phyloP scores from a whole-genome alignment of 768 basidiomycete genomes.

The Tulasnella sp. region DNA sequence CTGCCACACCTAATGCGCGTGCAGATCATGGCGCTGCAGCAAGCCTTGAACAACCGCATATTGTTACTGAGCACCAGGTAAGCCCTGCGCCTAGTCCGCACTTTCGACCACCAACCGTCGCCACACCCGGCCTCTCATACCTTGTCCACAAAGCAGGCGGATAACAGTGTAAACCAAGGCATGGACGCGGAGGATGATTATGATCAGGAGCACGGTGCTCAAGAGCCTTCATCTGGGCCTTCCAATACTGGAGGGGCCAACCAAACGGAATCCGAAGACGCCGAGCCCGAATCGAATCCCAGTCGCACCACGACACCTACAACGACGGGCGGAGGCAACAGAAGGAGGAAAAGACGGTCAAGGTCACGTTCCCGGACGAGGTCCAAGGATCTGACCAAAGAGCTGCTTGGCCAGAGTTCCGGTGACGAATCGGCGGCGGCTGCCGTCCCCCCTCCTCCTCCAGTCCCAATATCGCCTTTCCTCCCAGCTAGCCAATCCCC shows the following conservation, averaged over 20 bases:
- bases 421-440: slow-evolving; percentile 28
- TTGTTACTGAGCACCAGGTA: neutral
- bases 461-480: slow-evolving; percentile 26
- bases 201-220: slow-evolving; percentile 38
- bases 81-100: neutral
- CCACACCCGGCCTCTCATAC: neutral
- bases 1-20: slow-evolving; percentile 1
- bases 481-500: slow-evolving; percentile 34
- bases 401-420: slow-evolving; percentile 12
- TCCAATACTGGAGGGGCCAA: neutral
- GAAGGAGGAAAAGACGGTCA: slow-evolving; percentile 23
- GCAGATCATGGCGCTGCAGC: neutral
- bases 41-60: neutral
- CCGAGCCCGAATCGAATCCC: slow-evolving; percentile 41
- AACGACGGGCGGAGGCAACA: neutral
- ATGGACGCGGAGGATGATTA: slow-evolving; percentile 43
- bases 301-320: slow-evolving; percentile 28
- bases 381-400: slow-evolving; percentile 25
- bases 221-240: neutral
- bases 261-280: slow-evolving; percentile 33
- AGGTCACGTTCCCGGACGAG: slow-evolving; percentile 31
- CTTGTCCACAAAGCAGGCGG: neutral
- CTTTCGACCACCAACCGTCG: neutral
- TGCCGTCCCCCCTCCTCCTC: slow-evolving; percentile 22
- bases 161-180: neutral